phyloP scores from a whole-genome alignment of 192 early-diverging fungal genomes.

The Ambispora gerdemannii region DNA sequence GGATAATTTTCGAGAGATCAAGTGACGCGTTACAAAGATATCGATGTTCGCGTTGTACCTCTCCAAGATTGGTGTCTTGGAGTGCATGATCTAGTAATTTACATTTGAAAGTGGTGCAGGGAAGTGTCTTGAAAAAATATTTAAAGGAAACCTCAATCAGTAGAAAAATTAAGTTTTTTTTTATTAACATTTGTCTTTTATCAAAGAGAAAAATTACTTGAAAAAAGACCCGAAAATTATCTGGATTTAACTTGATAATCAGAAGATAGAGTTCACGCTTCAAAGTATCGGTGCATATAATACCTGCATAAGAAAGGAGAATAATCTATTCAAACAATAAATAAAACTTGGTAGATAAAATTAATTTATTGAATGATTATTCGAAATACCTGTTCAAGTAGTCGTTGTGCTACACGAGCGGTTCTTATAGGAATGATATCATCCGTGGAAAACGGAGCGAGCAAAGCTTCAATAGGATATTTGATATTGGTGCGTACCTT shows the following conservation, averaged over 20 bases:
- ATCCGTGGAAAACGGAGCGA: not conserved
- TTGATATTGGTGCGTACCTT: constrained; percentile 10
- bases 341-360: too few relatives aligned
- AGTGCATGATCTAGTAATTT: constrained; percentile 7
- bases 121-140: not conserved
- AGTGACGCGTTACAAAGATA: not conserved
- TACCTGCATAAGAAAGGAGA: constrained; percentile 20
- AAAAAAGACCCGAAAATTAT: not conserved
- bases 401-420: not conserved
- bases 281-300: constrained; percentile 9
- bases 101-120: constrained; percentile 11
- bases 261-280: constrained; percentile 7
- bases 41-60: not conserved
- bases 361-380: too few relatives aligned
- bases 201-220: constrained; percentile 5
- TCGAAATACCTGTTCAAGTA: constrained; percentile 25
- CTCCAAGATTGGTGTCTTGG: not conserved
- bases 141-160: too few relatives aligned
- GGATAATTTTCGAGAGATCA: constrained; percentile 1
- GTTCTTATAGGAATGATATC: constrained; percentile 4
- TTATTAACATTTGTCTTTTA: too few relatives aligned
- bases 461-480: constrained; percentile 5
- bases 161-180: too few relatives aligned
- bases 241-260: constrained; percentile 2
- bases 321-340: constrained; percentile 21